Conservation (phyloP, 2,329 filamentous ascomycete species). For the Ceratocystiopsis sp. region DNA sequence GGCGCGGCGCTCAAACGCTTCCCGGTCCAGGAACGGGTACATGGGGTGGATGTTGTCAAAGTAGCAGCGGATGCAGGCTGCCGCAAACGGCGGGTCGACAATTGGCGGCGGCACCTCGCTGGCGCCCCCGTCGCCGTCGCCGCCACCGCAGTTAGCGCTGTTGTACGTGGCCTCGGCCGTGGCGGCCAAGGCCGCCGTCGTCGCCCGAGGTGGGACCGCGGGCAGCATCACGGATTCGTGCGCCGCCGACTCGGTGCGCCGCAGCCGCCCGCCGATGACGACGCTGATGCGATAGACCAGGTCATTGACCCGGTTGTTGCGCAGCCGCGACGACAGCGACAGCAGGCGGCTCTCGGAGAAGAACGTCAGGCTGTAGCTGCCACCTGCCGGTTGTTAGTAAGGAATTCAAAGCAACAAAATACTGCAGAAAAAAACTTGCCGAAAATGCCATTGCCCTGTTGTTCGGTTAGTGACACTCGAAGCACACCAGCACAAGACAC, state of each 20-base stretch:
- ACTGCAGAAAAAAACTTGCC: too few species aligned
- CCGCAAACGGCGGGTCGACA: conserved; percentile 1
- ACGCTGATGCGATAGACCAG: conserved; percentile 14
- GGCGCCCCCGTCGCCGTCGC: too few species aligned
- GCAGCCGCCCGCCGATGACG: conserved; percentile 10
- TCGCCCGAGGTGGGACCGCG: background rate
- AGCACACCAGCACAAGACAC: too few species aligned
- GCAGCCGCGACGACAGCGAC: conserved; percentile 14
- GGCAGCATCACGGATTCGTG: background rate
- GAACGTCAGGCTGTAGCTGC: conserved; percentile 14
- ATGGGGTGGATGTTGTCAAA: conserved; percentile 22
- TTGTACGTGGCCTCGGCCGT: too few species aligned
- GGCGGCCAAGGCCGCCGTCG: background rate
- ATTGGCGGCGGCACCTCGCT: too few species aligned
- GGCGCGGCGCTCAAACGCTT: conserved; percentile 17
- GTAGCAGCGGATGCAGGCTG: conserved; percentile 14
- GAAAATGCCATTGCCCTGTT: conserved; percentile 16
- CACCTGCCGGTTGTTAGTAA: conserved; percentile 1
- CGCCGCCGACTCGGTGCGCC: background rate
- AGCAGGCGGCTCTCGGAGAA: conserved; percentile 16
- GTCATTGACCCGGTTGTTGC: conserved; percentile 15
- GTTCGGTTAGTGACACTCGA: too few species aligned
- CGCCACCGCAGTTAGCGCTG: too few species aligned
- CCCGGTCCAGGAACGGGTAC: conserved; percentile 23
- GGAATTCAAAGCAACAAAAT: too few species aligned